Conservation (phyloP, 257 asterid genomes). For the Primulina eburnea region DNA sequence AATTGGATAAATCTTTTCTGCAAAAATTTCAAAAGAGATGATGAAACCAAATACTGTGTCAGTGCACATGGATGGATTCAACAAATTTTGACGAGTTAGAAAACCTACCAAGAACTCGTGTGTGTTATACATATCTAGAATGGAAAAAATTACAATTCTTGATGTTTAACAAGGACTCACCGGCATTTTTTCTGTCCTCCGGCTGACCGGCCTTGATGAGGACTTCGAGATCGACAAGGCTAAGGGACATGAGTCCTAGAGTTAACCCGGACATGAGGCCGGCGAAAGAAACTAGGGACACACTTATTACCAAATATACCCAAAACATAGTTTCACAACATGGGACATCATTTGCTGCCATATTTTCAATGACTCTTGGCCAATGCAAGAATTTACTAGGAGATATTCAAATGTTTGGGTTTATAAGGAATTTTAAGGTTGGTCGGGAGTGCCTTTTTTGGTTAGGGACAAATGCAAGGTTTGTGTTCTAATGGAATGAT, state of each 20-base stretch:
- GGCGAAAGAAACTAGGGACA: conserved; percentile 68
- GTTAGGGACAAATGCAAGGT: background rate
- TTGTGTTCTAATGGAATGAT: background rate
- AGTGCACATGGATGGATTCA: too few species aligned
- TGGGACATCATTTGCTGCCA: conserved; percentile 96
- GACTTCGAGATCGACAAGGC: conserved; percentile 89
- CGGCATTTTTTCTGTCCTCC: conserved; percentile 63
- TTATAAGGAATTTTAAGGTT: background rate
- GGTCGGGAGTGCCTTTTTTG: background rate
- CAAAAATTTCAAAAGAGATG: conserved; percentile 8
- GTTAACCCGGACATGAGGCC: conserved; percentile 95
- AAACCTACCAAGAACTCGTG: too few species aligned
- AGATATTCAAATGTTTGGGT: background rate
- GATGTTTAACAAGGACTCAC: conserved; percentile 27
- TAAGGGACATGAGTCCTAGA: conserved; percentile 87
- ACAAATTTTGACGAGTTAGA: background rate
- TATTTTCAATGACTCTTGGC: conserved; percentile 1
- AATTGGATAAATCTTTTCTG: conserved; percentile 79
- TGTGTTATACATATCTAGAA: too few species aligned
- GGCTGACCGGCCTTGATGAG: conserved; percentile 74
- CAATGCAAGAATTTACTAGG: background rate
- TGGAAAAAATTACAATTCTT: background rate
- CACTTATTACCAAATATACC: conserved; percentile 59
- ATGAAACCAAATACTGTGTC: background rate
- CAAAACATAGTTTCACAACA: conserved; percentile 88